Conservation (phyloP, 2,329 filamentous ascomycete species). For the Beauveria pseudobassiana region DNA sequence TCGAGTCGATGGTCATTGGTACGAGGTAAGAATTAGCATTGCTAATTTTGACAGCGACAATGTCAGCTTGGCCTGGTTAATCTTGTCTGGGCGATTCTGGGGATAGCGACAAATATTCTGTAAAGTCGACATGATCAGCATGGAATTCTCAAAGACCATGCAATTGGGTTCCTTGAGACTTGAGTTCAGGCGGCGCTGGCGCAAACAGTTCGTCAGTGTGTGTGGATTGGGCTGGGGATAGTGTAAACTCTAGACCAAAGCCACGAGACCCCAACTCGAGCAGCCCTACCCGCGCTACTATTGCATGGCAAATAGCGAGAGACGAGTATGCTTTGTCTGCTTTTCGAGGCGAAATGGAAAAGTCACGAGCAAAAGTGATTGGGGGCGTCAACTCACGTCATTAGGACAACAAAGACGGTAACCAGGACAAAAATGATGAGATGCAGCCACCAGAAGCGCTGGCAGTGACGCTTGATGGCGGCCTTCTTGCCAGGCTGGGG, state of each 20-base stretch:
- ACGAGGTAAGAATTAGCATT: slow-evolving; percentile 35
- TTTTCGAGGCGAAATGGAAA: background rate
- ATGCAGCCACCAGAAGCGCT: slow-evolving; percentile 55
- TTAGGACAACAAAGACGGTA: slow-evolving; percentile 46
- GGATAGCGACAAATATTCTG: slow-evolving; percentile 51
- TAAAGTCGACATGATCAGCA: background rate
- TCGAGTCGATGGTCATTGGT: slow-evolving; percentile 50
- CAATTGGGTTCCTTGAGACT: background rate
- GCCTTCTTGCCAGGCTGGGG: slow-evolving; percentile 28
- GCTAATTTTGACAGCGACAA: slow-evolving; percentile 49
- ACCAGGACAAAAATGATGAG: slow-evolving; percentile 43
- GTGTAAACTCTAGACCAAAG: background rate
- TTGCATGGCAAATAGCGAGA: too few species aligned
- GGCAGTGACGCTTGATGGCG: slow-evolving; percentile 39
- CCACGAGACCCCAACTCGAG: background rate
- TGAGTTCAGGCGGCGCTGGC: background rate
- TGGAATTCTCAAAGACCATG: background rate
- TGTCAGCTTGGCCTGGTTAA: slow-evolving; percentile 45
- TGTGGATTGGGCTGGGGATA: background rate
- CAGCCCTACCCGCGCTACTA: background rate
- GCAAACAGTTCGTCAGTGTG: background rate
- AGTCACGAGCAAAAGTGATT: background rate
- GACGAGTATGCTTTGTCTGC: background rate
- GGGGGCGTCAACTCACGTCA: slow-evolving; percentile 44
- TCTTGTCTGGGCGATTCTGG: slow-evolving; percentile 49